Base-by-base conservation (phyloP, 257 asterid genomes). In the Gentiana macrophylla region DNA sequence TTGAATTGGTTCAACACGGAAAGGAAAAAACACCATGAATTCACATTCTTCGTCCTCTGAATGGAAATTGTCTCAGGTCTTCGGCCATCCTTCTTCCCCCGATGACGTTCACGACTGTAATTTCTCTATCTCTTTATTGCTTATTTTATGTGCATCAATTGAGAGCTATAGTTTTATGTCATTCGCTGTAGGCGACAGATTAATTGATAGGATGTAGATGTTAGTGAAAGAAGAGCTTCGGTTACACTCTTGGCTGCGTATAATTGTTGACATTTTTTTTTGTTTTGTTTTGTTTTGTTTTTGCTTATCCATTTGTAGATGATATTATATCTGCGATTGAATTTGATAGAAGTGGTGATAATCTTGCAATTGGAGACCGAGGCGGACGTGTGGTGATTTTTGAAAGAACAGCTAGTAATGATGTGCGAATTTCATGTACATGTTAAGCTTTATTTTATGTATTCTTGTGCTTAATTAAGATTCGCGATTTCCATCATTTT, bases 21-120 rank as follows among this genome's bases (percentile, higher is more conserved):
- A 6, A 13, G 6, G 11, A 34, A 35, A 13, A 63, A 5, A 9
- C 47, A 11, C 11, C 24, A 70, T 74, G 82, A 60, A 53, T 45
- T 51, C 69, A 41, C 50, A 77, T 47, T 56, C 74, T 58, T 62
- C 77, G 11, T 52, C 85, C 50, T 53, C 73, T 52, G 78, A 74
- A 37, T 87, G 96, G 96, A 82, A 65, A 41, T 82, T 87, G 62
- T 87, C 94, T 46, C 94, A 84, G 68, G 76, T 80, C 24, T 84
- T 87, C 67, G 94, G 94, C 61, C 89, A 82, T 37, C 74, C 68
- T 35, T 67, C 70, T 44, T 82, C 93, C 49, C 81, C 77, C 5
- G 94, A 87, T 62, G 82, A 72, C 45, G 67, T 78, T 15, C 86
- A 74, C 59, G 78, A 87, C 51, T 64, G 96, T 87, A 77, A 74